phyloP scores from a whole-genome alignment of 75 land plant species.

The Cunninghamia lanceolata region DNA sequence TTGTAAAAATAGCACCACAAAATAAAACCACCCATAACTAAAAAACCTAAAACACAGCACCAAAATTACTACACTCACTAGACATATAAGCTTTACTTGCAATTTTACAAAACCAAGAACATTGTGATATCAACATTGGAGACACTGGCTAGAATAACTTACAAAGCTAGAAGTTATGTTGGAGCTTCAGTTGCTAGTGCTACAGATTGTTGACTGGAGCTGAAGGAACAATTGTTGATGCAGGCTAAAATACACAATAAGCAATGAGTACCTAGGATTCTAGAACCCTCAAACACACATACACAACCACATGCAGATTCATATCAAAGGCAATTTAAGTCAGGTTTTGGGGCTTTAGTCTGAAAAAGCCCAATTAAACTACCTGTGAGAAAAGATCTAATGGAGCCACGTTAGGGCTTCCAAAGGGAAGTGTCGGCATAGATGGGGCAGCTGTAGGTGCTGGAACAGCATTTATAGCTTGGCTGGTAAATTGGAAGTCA shows the following conservation, averaged over 20 bases:
- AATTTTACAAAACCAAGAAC: background rate
- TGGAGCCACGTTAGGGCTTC: conserved; percentile 85
- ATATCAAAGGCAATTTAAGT: too few species aligned
- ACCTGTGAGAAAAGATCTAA: conserved; percentile 97
- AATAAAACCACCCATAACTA: background rate
- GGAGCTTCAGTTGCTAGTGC: conserved; percentile 24
- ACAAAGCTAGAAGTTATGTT: conserved; percentile 16
- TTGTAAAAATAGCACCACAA: background rate
- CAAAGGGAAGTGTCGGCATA: conserved; percentile 42
- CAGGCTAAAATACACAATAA: conserved; percentile 22
- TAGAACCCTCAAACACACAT: background rate
- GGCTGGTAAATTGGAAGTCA: conserved; percentile 22
- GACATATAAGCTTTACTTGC: background rate
- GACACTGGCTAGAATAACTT: background rate
- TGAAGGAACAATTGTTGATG: conserved; percentile 29
- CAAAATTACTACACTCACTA: background rate
- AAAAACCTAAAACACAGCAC: too few species aligned
- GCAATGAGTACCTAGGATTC: too few species aligned
- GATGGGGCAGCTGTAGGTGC: conserved; percentile 31
- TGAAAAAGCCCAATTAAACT: too few species aligned
- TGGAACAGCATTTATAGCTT: conserved; percentile 31
- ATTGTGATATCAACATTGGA: background rate
- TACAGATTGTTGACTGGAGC: conserved; percentile 12
- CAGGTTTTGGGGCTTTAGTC: too few species aligned
- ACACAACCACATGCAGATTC: too few species aligned